Percentiles rank a stretch among this genome's conserved stretches.
Evolutionary conservation across 805 yeast genomes (phyloP).

Genomic region (Myxozyma udenii): DNA sequence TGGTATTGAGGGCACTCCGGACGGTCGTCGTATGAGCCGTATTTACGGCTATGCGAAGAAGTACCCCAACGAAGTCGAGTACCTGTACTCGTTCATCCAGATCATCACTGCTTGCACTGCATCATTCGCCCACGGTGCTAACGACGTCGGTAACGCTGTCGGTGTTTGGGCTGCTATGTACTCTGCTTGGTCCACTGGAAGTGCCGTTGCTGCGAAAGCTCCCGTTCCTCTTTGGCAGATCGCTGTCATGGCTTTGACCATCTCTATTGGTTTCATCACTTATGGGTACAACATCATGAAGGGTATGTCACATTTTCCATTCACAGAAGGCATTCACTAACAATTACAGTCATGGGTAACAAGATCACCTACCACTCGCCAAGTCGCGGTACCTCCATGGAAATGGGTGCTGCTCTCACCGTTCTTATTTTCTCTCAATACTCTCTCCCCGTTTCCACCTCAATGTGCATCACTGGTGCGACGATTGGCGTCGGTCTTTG

Average conservation of each 20-base stretch:
- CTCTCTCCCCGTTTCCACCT: constrained; percentile 69
- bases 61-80: constrained; percentile 69
- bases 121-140: constrained; percentile 82
- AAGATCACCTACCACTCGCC: constrained; percentile 73
- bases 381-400: constrained; percentile 72
- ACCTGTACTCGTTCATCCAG: constrained; percentile 63
- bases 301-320: too few relatives aligned
- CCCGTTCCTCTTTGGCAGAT: constrained; percentile 71
- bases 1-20: constrained; percentile 2
- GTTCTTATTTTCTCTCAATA: constrained; percentile 72
- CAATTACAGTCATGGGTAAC: too few relatives aligned
- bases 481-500: constrained; percentile 73
- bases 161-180: constrained; percentile 71
- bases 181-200: constrained; percentile 51
- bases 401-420: constrained; percentile 74
- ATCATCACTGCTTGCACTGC: constrained; percentile 72
- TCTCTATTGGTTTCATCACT: constrained; percentile 67
- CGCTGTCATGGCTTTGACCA: constrained; percentile 62
- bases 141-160: constrained; percentile 73
- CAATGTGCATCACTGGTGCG: constrained; percentile 77
- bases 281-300: constrained; percentile 69
- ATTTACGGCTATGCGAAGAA: too few relatives aligned
- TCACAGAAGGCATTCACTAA: too few relatives aligned
- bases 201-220: constrained; percentile 46
- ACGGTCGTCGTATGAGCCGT: not conserved